Conservation (phyloP, 2,329 filamentous ascomycete species). For the Alternaria viburni region DNA sequence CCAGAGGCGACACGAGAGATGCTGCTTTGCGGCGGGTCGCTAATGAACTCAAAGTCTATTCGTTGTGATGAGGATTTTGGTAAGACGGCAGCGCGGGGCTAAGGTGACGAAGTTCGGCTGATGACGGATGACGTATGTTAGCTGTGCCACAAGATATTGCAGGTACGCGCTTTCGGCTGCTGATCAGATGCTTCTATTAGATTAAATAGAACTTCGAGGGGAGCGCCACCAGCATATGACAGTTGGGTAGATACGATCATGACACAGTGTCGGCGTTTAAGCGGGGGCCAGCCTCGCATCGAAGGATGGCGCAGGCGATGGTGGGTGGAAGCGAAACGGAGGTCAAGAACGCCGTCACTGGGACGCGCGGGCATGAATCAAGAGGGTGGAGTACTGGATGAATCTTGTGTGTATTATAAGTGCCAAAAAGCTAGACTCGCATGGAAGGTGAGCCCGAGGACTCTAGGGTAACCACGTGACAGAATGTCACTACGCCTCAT, state of each 20-base stretch:
- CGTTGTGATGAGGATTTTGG: neutral
- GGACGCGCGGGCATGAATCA: neutral
- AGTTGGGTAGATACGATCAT: neutral
- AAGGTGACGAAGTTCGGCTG: neutral
- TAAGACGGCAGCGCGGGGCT: neutral
- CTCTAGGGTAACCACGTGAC: neutral
- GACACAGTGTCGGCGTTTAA: neutral
- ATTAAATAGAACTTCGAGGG: neutral
- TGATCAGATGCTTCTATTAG: neutral
- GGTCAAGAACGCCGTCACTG: neutral
- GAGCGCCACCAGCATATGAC: neutral
- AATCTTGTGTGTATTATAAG: neutral
- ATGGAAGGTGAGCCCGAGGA: neutral
- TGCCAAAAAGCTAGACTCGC: neutral
- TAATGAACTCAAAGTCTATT: neutral
- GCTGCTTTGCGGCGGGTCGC: neutral
- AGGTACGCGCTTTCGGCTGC: neutral
- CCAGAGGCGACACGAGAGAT: neutral
- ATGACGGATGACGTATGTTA: neutral
- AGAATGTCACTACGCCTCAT: neutral
- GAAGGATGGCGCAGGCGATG: neutral
- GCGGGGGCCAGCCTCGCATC: neutral
- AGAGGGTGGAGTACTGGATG: neutral
- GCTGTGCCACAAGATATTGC: neutral
- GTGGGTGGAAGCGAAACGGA: neutral